Percentiles rank a stretch among this genome's conserved stretches.
Conservation (phyloP, 805 yeast genomes). For the Hanseniaspora pseudoguilliermondii region DNA sequence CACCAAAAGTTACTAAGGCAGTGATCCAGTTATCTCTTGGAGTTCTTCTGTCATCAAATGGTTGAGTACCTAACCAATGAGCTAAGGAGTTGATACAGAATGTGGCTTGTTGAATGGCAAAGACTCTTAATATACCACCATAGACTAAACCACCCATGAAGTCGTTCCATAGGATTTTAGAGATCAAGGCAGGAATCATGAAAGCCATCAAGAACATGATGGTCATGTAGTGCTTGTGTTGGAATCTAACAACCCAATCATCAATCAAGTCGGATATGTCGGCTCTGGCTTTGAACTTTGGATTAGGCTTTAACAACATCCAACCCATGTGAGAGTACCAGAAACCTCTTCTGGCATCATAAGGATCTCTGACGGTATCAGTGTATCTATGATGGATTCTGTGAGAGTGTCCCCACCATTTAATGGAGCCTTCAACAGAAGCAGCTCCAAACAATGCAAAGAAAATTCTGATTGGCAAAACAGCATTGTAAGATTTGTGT, state of each 20-base stretch:
- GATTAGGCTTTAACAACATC: conserved; percentile 73
- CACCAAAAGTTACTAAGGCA: conserved; percentile 76
- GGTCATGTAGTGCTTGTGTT: conserved; percentile 62
- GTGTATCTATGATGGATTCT: conserved; percentile 80
- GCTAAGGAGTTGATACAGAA: conserved; percentile 79
- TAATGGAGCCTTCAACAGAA: conserved; percentile 71
- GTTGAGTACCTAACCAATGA: conserved; percentile 77
- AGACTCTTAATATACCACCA: conserved; percentile 60
- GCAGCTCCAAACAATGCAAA: conserved; percentile 74
- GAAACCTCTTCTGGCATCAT: conserved; percentile 72
- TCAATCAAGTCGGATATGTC: conserved; percentile 66
- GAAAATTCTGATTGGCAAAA: conserved; percentile 45
- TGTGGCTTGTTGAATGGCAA: conserved; percentile 69
- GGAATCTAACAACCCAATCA: conserved; percentile 70
- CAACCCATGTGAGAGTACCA: conserved; percentile 80
- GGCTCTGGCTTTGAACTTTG: conserved; percentile 68
- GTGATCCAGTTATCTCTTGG: conserved; percentile 75
- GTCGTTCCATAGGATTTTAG: conserved; percentile 47
- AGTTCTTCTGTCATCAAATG: conserved; percentile 76
- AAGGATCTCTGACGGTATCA: conserved; percentile 72
- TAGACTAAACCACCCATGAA: conserved; percentile 62
- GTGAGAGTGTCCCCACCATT: conserved; percentile 83
- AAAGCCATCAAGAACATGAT: conserved; percentile 52
- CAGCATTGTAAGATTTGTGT: conserved; percentile 59
- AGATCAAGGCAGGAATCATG: conserved; percentile 46